Base-by-base conservation (phyloP, 352 stramenopile genomes). In the Pythium biforme region DNA sequence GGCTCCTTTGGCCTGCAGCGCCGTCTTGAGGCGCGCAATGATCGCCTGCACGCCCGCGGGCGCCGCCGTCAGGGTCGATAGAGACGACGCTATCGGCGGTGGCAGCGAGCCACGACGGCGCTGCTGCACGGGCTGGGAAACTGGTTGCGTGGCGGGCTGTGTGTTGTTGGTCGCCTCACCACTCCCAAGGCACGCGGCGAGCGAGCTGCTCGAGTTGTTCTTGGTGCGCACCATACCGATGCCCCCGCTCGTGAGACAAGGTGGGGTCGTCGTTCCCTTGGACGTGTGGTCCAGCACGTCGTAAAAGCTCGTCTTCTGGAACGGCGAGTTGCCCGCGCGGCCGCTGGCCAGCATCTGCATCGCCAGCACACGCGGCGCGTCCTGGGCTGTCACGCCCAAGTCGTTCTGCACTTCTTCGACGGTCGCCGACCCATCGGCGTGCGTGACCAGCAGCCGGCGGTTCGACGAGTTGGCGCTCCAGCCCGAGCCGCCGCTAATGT, bases 11-110 rank as follows among this genome's bases (percentile, higher is more conserved):
- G 72, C 65, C 51, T 86, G 81, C 7, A 96, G 66, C 9, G 70
- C 56, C 12, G 60, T 25, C 59, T 83, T 82, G 12, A 88, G 69
- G 40, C 61, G 70, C 3, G 71, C 52, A 27, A 92, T 64, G 48
- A 92, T 90, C 4, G 77, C 75, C 45, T 89, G 75, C 1, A 89
- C 75, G 10, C 80, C 80, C 3, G 73, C 77, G 3, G 78, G 80
- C 5, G 47, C 37, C 37, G 37, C 12, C 2, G 37, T 17, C 37
- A 43, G 11, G 4, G 37, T 17, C 12, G 37, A 40, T 70, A 58
- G 47, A 66, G 31, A 34, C 31, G 31, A 34, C 31, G 31, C 52
- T 33, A 33, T 14, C 8, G 40, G 29, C 4, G 26, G 39, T 4
- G 17, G 41, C 14, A 53, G 41, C 15, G 48, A 64, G 11, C 64